phyloP scores from a whole-genome alignment of 73 alveolate genomes.

The Blepharisma japonicum region DNA sequence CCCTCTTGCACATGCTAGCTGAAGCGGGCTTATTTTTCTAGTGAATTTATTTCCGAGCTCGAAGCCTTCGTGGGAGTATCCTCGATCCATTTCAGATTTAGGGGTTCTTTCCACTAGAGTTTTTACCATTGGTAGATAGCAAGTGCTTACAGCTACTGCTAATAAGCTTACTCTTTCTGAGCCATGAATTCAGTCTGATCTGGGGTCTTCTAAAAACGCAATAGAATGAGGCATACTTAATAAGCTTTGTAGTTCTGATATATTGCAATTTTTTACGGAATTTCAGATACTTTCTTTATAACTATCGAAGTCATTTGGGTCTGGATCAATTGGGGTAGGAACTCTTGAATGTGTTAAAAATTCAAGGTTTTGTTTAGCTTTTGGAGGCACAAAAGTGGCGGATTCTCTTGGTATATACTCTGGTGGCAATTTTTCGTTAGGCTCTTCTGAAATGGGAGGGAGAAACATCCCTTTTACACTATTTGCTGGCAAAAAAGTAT shows the following conservation, averaged over 20 bases:
- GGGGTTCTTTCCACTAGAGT: not conserved
- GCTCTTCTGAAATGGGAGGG: not conserved
- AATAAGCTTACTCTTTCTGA: not conserved
- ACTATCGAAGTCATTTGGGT: no score
- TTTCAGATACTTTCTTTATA: not conserved
- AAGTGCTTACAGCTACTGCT: not conserved
- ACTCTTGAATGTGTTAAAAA: no score
- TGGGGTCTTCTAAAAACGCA: not conserved
- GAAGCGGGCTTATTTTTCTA: not conserved
- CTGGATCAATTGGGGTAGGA: no score
- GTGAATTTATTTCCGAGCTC: not conserved
- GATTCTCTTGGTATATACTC: no score
- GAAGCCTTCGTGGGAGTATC: not conserved
- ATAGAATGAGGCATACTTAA: not conserved
- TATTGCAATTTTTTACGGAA: not conserved
- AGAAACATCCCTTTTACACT: not conserved
- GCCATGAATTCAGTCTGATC: not conserved
- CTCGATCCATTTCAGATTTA: conserved; percentile 1
- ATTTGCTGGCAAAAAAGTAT: not conserved
- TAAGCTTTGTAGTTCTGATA: not conserved
- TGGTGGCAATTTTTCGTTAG: not conserved
- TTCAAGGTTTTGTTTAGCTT: no score
- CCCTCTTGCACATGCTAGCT: conserved; percentile 30
- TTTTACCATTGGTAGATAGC: not conserved
- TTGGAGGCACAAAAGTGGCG: no score